Percentiles rank a stretch among this genome's conserved stretches.
Conservation (phyloP, 164 flowering plant genomes). For the Hamamelis virginiana region DNA sequence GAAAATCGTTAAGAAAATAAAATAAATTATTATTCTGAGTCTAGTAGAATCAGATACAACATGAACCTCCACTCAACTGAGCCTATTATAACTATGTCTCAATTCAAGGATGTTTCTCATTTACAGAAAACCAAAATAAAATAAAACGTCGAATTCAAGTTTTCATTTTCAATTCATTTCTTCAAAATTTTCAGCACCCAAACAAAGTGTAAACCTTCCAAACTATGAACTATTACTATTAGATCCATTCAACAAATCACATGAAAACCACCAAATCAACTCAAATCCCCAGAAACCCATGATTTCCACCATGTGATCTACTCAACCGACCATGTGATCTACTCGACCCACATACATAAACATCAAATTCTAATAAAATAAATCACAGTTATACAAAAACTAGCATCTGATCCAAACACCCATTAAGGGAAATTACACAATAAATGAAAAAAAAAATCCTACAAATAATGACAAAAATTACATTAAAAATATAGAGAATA, state of each 20-base stretch:
- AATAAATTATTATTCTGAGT: background rate
- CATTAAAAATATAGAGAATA: background rate
- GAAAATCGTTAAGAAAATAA: background rate
- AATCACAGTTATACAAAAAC: background rate
- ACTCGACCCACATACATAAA: slow-evolving; percentile 4
- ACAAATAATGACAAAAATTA: background rate
- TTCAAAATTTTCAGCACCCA: background rate
- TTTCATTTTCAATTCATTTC: background rate
- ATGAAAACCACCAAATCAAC: slow-evolving; percentile 1
- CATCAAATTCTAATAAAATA: background rate
- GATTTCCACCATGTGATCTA: slow-evolving; percentile 10
- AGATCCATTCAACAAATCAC: background rate
- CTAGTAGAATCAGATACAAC: background rate
- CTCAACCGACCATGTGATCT: slow-evolving; percentile 13
- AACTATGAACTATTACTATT: background rate
- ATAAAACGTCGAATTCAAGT: background rate
- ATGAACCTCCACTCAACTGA: background rate
- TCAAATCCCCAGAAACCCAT: background rate
- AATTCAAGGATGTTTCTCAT: background rate
- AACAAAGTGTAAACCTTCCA: background rate
- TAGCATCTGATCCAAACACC: slow-evolving; percentile 24
- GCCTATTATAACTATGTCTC: background rate
- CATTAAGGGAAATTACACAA: background rate
- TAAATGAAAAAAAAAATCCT: background rate
- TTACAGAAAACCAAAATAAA: background rate